Base-by-base conservation (phyloP, 371 early-diverging fungal genomes). In the Mucor mucedo region DNA sequence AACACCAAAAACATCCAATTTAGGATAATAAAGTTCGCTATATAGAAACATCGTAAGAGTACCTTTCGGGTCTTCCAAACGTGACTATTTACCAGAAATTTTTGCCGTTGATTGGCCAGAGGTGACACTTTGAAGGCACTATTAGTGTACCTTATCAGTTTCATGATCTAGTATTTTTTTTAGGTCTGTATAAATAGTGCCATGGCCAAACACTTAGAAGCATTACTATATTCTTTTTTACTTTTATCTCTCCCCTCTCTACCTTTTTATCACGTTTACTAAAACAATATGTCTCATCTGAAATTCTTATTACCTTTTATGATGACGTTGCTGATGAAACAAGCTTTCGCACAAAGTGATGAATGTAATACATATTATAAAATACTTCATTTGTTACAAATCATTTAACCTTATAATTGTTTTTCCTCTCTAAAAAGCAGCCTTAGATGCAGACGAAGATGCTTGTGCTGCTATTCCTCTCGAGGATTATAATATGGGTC, bases 401-500 rank as follows among this genome's bases (percentile, higher is more conserved):
- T 44, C 14, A n/a, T 3, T 44, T n/a, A 44, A 44, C 10, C 13
- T 44, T 44, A n/a, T 21, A 21, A 21, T 21, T 21, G 21, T 21
- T 21, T 21, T 21, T 21, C 21, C 21, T 21, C 21, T 21, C 21
- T 21, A 21, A 21, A 21, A 21, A 21, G 21, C 21, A n/a, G 13
- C 13, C n/a, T 11, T 41, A 41, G 52, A 4, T 32, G 27, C 33
- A 9, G 33, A 14, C 4, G 45, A 47, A 55, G 68, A 71, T 35
- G 62, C 62, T 14, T 79, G 79, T 62, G 65, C 58, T 14, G 50
- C 61, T 45, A 11, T 56, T 33, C 63, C 71, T 7, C 53, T 66
- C 16, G 77, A 72, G 28, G 67, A 74, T 16, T 79, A 76, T 27
- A 70, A 76, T 14, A 44, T 76, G 57, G 66, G 70, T 2, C 52